Evolutionary conservation across 164 flowering plant species (phyloP).

Genomic region (Umbilicus rupestris): DNA sequence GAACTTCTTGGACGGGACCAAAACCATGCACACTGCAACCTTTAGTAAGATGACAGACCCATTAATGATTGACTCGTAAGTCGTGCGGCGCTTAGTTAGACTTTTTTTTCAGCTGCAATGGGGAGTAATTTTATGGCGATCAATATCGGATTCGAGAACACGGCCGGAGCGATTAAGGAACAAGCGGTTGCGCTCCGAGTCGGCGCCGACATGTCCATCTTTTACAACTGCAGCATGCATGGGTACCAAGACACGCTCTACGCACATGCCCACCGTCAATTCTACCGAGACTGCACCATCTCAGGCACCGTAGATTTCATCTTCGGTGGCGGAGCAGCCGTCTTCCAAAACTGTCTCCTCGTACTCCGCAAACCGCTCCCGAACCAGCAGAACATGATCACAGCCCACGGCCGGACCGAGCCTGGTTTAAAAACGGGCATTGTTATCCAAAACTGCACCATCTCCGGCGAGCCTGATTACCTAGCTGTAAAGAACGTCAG

Average conservation of each 20-base stretch:
- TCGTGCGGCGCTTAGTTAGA: too few species aligned
- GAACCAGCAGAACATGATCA: conserved; percentile 8
- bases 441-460: conserved; percentile 9
- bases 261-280: conserved; percentile 7
- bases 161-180: conserved; percentile 5
- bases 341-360: conserved; percentile 3
- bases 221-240: conserved; percentile 6
- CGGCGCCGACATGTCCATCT: conserved; percentile 4
- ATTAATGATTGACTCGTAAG: too few species aligned
- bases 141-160: conserved; percentile 8
- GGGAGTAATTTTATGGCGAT: conserved; percentile 1
- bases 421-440: not conserved
- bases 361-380: conserved; percentile 4
- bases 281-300: conserved; percentile 6
- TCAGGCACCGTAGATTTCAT: conserved; percentile 11
- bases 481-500: not conserved
- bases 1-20: conserved; percentile 5
- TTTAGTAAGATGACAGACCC: conserved; percentile 11
- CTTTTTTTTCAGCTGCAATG: not conserved
- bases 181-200: conserved; percentile 10
- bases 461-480: conserved; percentile 6
- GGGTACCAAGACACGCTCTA: conserved; percentile 10
- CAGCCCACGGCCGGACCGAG: conserved; percentile 2
- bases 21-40: conserved; percentile 9
- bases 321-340: conserved; percentile 6